Base-by-base conservation (phyloP, 179 eudicot species). In the Beta macrorhiza region DNA sequence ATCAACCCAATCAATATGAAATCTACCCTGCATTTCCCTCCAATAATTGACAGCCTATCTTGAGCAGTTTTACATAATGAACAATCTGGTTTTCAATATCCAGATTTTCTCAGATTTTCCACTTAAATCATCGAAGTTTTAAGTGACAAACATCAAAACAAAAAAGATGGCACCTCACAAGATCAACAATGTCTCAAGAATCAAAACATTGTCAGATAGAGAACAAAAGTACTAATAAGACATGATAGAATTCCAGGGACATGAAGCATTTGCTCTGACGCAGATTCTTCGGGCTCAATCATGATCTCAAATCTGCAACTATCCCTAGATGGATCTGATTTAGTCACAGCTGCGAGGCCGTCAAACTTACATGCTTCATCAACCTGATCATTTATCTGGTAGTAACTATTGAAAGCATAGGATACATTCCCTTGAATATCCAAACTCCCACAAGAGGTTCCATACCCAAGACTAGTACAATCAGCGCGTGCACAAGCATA, bases 381-480 rank as follows among this genome's bases (percentile, higher is more conserved):
- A 8, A 75, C 86, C 86, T 94, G 98, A 83, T 93, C 92, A 57
- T 91, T 88, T 59, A 67, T 89, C 89, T 94, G 98, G 83, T 90
- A 95, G 64, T 90, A 93, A 87, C 93, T 93, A 70, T 95, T 95
- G 77, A 85, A 93, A 1, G 98, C 97, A 25, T 86, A 95, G 2
- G 98, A 93, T 37, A 92, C 83, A 76, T 95, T 95, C 37, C 89
- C 93, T 45, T 81, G 80, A 15, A 87, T 89, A 81, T 92, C 97
- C 90, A 95, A 75, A 44, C 73, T 81, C 6, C 88, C 88, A 80
- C 98, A 95, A 3, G 98, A 90, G 13, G 91, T 86, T 81, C 87
- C 89, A n/a, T 90, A 90, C 20, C 98, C 98, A 9, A 95, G 92
- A 70, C 91, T 85, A 0, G 98, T 95, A 82, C 98, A 95, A 49